Base-by-base conservation (phyloP, 768 basidiomycete species). In the Lyophyllum atratum region DNA sequence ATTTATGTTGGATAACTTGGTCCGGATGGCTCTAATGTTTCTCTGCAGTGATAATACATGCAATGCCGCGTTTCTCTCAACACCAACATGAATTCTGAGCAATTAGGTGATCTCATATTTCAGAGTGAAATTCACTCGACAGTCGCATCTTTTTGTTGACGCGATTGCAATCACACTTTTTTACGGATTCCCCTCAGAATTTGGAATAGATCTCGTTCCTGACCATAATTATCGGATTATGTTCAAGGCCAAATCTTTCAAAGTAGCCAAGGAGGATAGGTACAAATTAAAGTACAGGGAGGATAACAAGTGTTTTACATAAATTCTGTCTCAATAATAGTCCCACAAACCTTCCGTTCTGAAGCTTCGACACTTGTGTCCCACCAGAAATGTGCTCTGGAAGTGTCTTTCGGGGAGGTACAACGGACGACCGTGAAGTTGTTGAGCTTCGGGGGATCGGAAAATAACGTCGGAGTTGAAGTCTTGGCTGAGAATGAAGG, bases 391-490 rank as follows among this genome's bases (percentile, higher is more conserved):
- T 26, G 45, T 46, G 45, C 17, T 46, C 26, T 46, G 26, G 45
- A 26, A 29, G 14, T 24, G 28, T n/a, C 15, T 46, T 46, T 46
- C 14, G 28, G 25, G 8, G 11, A 15, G 25, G 17, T 25, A 29
- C 11, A 25, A 46, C 3, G 7, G 45, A 46, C 25, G 45, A 46
- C 45, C 45, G 17, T 46, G 26, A n/a, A 28, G 21, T 14, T 29
- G 21, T 15, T 29, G 4, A 12, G 25, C 25, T 46, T 46, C 29
- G 45, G 45, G 7, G 12, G 15, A n/a, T 46, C 26, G 45, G 28
- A 46, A 29, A 46, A 46, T 46, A 5, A 46, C 45, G 45, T 46
- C 45, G 26, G 45, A 46, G 45, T 46, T 46, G 45, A 46, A 46
- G 29, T 46, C 29, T 26, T 45, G 22, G 44, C 44, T 25, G 44